A percentile compares a stretch with the other conserved stretches of the same genome.
phyloP scores from a whole-genome alignment of 805 yeast species.

The Kodamaea leandrae region DNA sequence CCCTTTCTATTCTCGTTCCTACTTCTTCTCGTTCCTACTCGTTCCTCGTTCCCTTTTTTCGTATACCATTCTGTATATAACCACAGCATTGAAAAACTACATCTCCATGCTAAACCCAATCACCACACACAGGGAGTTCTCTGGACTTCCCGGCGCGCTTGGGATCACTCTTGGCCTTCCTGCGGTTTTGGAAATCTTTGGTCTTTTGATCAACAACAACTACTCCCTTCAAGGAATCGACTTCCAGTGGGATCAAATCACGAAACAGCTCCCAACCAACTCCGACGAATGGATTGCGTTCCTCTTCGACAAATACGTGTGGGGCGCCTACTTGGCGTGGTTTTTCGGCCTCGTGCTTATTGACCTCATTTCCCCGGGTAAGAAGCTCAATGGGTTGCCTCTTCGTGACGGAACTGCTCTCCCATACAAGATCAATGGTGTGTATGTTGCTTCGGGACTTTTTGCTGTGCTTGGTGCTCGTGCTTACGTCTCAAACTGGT shows the following conservation, averaged over 20 bases:
- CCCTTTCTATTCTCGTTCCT: not conserved
- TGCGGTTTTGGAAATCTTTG: slow-evolving; percentile 53
- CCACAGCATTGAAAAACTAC: not conserved
- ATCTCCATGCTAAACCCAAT: slow-evolving; percentile 57
- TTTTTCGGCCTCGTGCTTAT: slow-evolving; percentile 59
- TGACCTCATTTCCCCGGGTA: slow-evolving; percentile 68
- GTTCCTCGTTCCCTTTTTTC: slow-evolving; percentile 2
- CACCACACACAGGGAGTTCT: slow-evolving; percentile 71
- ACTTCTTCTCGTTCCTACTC: not conserved
- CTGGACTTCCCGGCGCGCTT: slow-evolving; percentile 73
- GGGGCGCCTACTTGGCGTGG: slow-evolving; percentile 74
- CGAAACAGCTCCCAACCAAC: slow-evolving; percentile 32
- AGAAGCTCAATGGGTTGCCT: slow-evolving; percentile 56
- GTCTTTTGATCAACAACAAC: slow-evolving; percentile 57
- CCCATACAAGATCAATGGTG: slow-evolving; percentile 80
- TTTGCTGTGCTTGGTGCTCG: slow-evolving; percentile 48
- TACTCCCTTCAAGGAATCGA: slow-evolving; percentile 51
- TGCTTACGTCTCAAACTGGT: slow-evolving; percentile 42
- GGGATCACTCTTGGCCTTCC: slow-evolving; percentile 70
- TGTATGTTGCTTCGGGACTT: slow-evolving; percentile 45
- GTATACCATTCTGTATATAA: not conserved
- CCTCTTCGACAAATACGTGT: slow-evolving; percentile 46
- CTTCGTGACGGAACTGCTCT: slow-evolving; percentile 75
- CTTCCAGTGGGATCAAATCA: slow-evolving; percentile 40
- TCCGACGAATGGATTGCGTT: slow-evolving; percentile 22